Evolutionary conservation across 2,329 filamentous ascomycete species (phyloP), one percentile per base, ranked within the genome.

Genomic region (Lachnellula suecica): DNA sequence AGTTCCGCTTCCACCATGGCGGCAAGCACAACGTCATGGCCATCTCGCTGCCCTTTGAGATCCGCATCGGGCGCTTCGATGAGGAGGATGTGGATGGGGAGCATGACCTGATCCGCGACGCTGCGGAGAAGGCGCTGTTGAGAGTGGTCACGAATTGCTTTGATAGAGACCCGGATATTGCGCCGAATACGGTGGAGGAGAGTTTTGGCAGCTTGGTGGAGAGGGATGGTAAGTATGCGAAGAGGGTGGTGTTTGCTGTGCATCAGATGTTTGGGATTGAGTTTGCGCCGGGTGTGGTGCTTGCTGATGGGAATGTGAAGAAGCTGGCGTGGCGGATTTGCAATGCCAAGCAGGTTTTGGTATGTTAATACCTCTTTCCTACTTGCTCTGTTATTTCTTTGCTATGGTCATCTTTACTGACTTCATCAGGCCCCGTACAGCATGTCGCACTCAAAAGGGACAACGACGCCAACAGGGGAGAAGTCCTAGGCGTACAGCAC

Each of bases 181-280:
- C 94, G 1, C 94, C 93, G 0, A 83, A 82, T 51, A 87, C 82
- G 2, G 78, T 84, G 0, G 87, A 93, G 9, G 93, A 97, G 67
- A 76, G 83, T 2, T 99, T 96, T 68, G 94, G 94, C 0, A 84
- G 83, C 44, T 78, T 92, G 37, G 88, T 97, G 2, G 91, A 96
- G 66, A 78, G 91, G 22, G 89, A 97, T 60, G 83, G 87, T 58
- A 97, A 96, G 70, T 97, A 91, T 63, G 88, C 93, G 1, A 89
- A 85, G 70, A 78, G 94, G 38, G 88, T 97, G 10, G 92, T 97
- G 0, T 97, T 96, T 70, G 94, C 92, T 4, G 90, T 99, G 24
- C 88, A 89, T 58, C 89, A 96, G 68, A 97, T 97, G 91, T 95
- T 99, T 69, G 94, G 92, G 47, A 89, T 99, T 54, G 94, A 99